These are phyloP conservation scores for Penicillium sp. DNA, from an alignment of 2,329 filamentous ascomycete species.

Conservation along the genomic window DNA sequence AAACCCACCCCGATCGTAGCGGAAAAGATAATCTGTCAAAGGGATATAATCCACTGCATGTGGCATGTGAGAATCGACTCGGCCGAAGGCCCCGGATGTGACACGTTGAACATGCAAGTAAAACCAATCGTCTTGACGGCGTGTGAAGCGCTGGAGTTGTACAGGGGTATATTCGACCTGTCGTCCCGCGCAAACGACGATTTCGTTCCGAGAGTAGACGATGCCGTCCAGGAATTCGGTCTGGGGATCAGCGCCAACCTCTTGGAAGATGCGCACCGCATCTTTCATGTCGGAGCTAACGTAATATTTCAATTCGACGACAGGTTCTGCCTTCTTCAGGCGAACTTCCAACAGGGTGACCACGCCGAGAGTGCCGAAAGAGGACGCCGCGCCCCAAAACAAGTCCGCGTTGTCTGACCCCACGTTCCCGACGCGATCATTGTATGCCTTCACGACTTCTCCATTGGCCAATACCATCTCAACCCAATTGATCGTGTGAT, in stretches of 20 bases:
- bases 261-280: slow-evolving; percentile 51
- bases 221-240: slow-evolving; percentile 73
- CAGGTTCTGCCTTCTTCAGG: slow-evolving; percentile 55
- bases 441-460: slow-evolving; percentile 52
- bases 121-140: slow-evolving; percentile 68
- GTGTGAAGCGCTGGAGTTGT: slow-evolving; percentile 54
- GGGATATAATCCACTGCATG: slow-evolving; percentile 31
- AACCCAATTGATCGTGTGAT: slow-evolving; percentile 61
- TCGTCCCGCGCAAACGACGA: slow-evolving; percentile 63
- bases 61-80: not conserved
- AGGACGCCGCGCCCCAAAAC: slow-evolving; percentile 60
- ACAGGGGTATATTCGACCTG: slow-evolving; percentile 51
- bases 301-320: slow-evolving; percentile 64
- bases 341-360: slow-evolving; percentile 63
- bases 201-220: slow-evolving; percentile 57
- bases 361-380: slow-evolving; percentile 63
- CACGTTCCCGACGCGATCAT: slow-evolving; percentile 8
- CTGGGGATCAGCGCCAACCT: slow-evolving; percentile 41
- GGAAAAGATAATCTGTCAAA: slow-evolving; percentile 41
- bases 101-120: slow-evolving; percentile 60
- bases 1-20: slow-evolving; percentile 64
- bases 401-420: slow-evolving; percentile 49
- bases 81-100: slow-evolving; percentile 1
- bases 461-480: slow-evolving; percentile 66
- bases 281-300: slow-evolving; percentile 53